phyloP scores from a whole-genome alignment of 768 basidiomycete genomes.

The Rhodotorula paludigena region DNA sequence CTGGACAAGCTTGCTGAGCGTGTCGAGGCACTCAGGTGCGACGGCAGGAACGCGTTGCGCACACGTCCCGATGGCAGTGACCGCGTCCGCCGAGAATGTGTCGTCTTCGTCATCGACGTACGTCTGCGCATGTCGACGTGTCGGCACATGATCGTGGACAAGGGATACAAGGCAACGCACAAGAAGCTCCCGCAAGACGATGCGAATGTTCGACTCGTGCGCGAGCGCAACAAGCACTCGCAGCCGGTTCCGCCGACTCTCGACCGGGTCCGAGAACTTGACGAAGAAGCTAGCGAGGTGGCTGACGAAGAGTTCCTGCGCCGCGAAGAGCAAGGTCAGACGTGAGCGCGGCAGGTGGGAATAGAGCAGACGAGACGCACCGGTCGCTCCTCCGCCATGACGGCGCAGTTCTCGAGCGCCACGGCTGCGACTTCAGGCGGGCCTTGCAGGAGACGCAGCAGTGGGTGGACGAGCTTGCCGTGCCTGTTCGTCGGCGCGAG shows the following conservation, averaged over 20 bases:
- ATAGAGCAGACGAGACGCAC: background rate
- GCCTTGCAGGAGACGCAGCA: constrained; percentile 64
- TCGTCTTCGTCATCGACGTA: constrained; percentile 76
- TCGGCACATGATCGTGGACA: too few relatives aligned
- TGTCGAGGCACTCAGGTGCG: constrained; percentile 64
- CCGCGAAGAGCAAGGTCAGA: constrained; percentile 52
- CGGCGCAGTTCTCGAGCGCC: constrained; percentile 64
- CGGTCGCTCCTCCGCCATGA: constrained; percentile 62
- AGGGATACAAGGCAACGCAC: constrained; percentile 54
- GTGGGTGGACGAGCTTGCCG: constrained; percentile 61
- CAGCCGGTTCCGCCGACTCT: constrained; percentile 71
- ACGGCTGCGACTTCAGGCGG: constrained; percentile 67
- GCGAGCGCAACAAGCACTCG: constrained; percentile 64
- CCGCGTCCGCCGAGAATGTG: constrained; percentile 63
- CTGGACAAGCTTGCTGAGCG: constrained; percentile 50
- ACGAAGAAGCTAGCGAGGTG: constrained; percentile 66
- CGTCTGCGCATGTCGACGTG: constrained; percentile 53
- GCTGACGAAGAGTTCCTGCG: constrained; percentile 60
- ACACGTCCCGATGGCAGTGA: constrained; percentile 72
- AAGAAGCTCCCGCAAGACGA: constrained; percentile 74
- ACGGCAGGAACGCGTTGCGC: constrained; percentile 66
- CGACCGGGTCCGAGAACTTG: constrained; percentile 58
- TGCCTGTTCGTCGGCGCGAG: constrained; percentile 58
- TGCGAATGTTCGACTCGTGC: constrained; percentile 61
- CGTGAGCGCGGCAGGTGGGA: background rate